A percentile compares a stretch with the other conserved stretches of the same genome.
Conservation (phyloP, 1,284 basidiomycete species). For the Cryptococcus wingfieldii region DNA sequence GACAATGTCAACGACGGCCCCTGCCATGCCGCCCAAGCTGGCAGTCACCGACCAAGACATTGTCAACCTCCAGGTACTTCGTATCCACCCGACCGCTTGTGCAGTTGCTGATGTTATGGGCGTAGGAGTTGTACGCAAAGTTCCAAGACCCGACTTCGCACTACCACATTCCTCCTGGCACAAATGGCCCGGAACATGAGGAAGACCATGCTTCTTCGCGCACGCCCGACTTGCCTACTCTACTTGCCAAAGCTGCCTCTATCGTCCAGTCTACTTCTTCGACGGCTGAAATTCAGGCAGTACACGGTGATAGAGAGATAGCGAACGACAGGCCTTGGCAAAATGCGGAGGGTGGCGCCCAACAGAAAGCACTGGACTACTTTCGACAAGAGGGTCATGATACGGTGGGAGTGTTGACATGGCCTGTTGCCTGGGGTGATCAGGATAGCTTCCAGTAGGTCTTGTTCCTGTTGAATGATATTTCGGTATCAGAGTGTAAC, state of each 20-base stretch:
- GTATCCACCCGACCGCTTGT: neutral
- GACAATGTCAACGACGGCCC: too few species aligned
- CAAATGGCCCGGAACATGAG: slow-evolving; percentile 36
- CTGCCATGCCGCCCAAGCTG: neutral
- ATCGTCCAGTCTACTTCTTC: neutral
- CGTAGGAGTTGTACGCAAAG: slow-evolving; percentile 33
- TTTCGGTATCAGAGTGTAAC: neutral
- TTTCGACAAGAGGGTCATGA: slow-evolving; percentile 35
- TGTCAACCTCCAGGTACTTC: slow-evolving; percentile 3
- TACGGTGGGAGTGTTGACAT: slow-evolving; percentile 32
- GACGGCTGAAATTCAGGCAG: slow-evolving; percentile 1
- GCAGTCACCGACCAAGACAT: slow-evolving; percentile 5
- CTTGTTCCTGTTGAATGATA: too few species aligned
- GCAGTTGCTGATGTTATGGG: neutral
- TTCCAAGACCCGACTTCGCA: slow-evolving; percentile 39
- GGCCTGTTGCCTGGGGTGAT: slow-evolving; percentile 47
- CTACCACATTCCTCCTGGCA: slow-evolving; percentile 39
- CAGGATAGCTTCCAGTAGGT: slow-evolving; percentile 46
- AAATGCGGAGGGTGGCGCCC: slow-evolving; percentile 3
- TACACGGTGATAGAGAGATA: slow-evolving; percentile 17
- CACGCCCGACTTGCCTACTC: slow-evolving; percentile 6
- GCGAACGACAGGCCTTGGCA: slow-evolving; percentile 9
- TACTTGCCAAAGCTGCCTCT: neutral
- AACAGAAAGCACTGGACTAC: slow-evolving; percentile 10
- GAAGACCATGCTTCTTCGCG: slow-evolving; percentile 36